Base-by-base conservation (phyloP, 129 eudicot genomes). In the Logfia minima region DNA sequence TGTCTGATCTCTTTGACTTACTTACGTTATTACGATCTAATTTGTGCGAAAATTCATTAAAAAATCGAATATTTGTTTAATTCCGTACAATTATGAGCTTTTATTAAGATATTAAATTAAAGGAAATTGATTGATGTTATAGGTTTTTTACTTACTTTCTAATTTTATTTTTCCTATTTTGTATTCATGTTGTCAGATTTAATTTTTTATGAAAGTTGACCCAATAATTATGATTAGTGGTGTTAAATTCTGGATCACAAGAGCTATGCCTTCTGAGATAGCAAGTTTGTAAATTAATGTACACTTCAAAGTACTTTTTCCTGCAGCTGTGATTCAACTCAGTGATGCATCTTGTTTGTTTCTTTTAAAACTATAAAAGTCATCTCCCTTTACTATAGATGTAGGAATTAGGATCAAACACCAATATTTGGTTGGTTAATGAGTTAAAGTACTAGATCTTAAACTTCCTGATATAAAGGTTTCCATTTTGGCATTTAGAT, bases 231-330 rank as follows among this genome's bases (percentile, higher is more conserved):
- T 73, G 67, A 58, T 35, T 22, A 58, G 60, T 74, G 77, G 24
- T 58, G 35, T 59, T 58, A 59, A 34, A 58, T 77, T 16, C 4
- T 41, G 23, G 68, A 68, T 77, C 75, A 68, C 37, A 29, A 77
- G 75, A 77, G 68, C 43, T 68, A 48, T 48, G 29, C 60, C 29
- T 68, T 56, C 28, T 77, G 60, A 6, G 43, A 34, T 68, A 77
- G 39, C 31, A 23, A 69, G n/a, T 59, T 69, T 39, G 17, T 39
- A 68, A 18, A 35, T 32, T 6, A 19, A 48, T 65, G 51, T 64
- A 21, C 67, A 24, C 4, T 76, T 31, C 34, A 9, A 19, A 4
- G 66, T 75, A 48, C 55, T 14, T 4, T 48, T 3, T 13, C 18
- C 18, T 48, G n/a, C 18, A 48, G 55, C 48, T 14, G 14, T 48